phyloP scores from a whole-genome alignment of 1,139 yeast species.

The Lodderomyces pseudojiufengensis region DNA sequence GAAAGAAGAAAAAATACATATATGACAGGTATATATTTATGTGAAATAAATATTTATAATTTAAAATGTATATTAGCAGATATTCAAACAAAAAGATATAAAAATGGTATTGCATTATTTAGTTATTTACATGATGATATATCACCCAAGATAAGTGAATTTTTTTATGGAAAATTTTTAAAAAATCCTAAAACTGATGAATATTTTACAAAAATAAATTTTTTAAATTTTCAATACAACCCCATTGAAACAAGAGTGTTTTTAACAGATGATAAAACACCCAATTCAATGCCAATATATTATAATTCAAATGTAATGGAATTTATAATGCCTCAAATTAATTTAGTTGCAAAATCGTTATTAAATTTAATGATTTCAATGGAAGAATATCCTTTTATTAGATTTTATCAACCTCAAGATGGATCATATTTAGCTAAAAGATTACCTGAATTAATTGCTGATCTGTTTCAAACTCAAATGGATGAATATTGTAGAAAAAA shows the following conservation, averaged over 20 bases:
- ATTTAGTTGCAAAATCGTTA: slow-evolving; percentile 57
- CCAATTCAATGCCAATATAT: slow-evolving; percentile 68
- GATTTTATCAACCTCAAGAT: slow-evolving; percentile 61
- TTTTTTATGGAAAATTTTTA: slow-evolving; percentile 28
- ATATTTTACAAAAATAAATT: slow-evolving; percentile 30
- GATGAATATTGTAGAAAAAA: slow-evolving; percentile 73
- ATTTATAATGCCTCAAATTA: slow-evolving; percentile 55
- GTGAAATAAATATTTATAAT: slow-evolving; percentile 36
- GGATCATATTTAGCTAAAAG: slow-evolving; percentile 51
- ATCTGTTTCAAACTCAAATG: slow-evolving; percentile 62
- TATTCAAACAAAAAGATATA: slow-evolving; percentile 35
- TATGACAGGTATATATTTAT: slow-evolving; percentile 41
- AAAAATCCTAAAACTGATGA: slow-evolving; percentile 28
- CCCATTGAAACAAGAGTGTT: slow-evolving; percentile 42
- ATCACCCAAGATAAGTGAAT: slow-evolving; percentile 22
- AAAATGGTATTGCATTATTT: slow-evolving; percentile 38
- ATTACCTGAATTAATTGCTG: slow-evolving; percentile 72
- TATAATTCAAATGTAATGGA: slow-evolving; percentile 67
- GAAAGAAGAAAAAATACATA: slow-evolving; percentile 34
- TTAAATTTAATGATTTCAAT: slow-evolving; percentile 71
- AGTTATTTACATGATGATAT: slow-evolving; percentile 23
- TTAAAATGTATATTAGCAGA: slow-evolving; percentile 43
- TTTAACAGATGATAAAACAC: slow-evolving; percentile 32
- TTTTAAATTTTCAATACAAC: slow-evolving; percentile 26
- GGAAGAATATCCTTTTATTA: slow-evolving; percentile 84